Base-by-base conservation (phyloP, 1,284 basidiomycete species). In the Cystobasidium slooffiae region DNA sequence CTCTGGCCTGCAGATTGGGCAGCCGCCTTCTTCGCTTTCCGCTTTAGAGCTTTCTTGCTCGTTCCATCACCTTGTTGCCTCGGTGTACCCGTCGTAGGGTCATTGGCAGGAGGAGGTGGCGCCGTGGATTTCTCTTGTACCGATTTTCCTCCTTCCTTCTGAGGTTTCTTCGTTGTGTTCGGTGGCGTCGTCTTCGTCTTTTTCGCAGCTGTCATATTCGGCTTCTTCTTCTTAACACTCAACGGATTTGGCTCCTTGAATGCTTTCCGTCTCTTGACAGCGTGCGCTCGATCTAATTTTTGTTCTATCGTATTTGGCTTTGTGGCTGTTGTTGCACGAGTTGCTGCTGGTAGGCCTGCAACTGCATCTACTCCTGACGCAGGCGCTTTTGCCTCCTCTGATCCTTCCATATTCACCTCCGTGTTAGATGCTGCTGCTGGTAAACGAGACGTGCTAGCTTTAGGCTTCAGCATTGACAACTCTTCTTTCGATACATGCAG, bases 171-270 rank as follows among this genome's bases (percentile, higher is more conserved):
- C 12, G 68, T 31, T 5, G 22, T n/a, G 3, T 24, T 18, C 39
- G 53, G 12, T 31, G 68, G 22, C 18, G 16, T 8, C 4, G 67
- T 16, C 12, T 9, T 6, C 8, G 16, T 55, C 31, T 51, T 51
- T 62, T 52, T 55, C 37, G 58, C 10, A 12, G 22, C 14, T n/a
- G 79, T 80, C 24, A 31, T 72, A 37, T 70, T 51, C 6, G 77
- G 75, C 80, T 87, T 90, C 84, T 94, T 94, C 86, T 94, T 97
- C 85, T 92, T 94, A 49, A 95, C 84, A 75, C 93, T 94, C 4
- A 99, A 86, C 16, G 96, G 94, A 84, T 99, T 99, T 0, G 95
- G 93, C 0, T 86, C 92, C 81, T 93, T 95, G 0, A 90, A 89
- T 0, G 88, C 89, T 79, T 87, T 90, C 77, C 86, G 87, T 81